A percentile compares a stretch with the other conserved stretches of the same genome.
Conservation (phyloP, 805 yeast genomes). For the Ogataea minuta region DNA sequence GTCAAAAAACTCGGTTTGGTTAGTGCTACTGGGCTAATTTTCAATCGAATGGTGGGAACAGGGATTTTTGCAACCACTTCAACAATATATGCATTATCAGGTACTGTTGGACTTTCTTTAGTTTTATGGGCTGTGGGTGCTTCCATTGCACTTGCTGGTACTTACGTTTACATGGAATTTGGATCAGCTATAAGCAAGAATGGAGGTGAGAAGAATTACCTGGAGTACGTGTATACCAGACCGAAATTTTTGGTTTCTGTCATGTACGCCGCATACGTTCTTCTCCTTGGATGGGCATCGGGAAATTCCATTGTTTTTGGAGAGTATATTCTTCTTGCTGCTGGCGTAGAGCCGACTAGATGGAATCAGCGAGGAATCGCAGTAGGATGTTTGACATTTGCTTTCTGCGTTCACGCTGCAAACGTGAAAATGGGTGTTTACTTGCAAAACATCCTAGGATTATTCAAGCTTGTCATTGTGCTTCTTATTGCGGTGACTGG, state of each 20-base stretch:
- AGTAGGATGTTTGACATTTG: conserved; percentile 69
- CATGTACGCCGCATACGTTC: conserved; percentile 66
- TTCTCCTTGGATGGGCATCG: conserved; percentile 82
- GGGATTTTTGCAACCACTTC: conserved; percentile 72
- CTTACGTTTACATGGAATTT: conserved; percentile 75
- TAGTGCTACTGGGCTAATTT: conserved; percentile 48
- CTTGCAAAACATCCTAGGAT: conserved; percentile 62
- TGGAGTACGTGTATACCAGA: conserved; percentile 64
- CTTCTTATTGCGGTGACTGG: conserved; percentile 72
- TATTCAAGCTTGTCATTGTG: conserved; percentile 69
- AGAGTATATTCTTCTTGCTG: conserved; percentile 71
- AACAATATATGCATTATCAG: conserved; percentile 54
- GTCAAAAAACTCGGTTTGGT: conserved; percentile 41
- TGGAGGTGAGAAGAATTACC: conserved; percentile 82
- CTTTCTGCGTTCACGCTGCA: conserved; percentile 60
- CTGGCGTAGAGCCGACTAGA: conserved; percentile 62
- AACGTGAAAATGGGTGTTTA: conserved; percentile 64
- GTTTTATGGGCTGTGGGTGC: conserved; percentile 77
- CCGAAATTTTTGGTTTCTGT: conserved; percentile 67
- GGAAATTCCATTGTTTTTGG: conserved; percentile 82
- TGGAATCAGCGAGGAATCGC: conserved; percentile 82
- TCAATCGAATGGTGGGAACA: conserved; percentile 72
- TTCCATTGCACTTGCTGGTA: conserved; percentile 59
- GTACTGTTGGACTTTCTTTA: conserved; percentile 70
- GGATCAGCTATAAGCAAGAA: conserved; percentile 53